Base-by-base conservation (phyloP, 805 yeast genomes). In the Hermanozyma aechmeae region DNA sequence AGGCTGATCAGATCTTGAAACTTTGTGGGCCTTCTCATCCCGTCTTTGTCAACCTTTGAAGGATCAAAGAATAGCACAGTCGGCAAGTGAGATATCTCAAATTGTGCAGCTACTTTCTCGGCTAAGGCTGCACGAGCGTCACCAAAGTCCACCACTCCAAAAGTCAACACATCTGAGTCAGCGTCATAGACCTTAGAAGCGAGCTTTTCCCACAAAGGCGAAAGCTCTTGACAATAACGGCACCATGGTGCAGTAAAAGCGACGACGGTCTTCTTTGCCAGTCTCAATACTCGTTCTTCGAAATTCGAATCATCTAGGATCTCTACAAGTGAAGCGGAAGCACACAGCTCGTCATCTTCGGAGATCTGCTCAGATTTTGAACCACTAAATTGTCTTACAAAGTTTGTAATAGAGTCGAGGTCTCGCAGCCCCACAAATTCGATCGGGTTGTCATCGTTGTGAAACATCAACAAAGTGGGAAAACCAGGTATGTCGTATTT, bases 241-340 rank as follows among this genome's bases (percentile, higher is more conserved):
- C 83, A 75, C 77, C 79, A 70, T 23, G 65, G 58, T 11, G 79
- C 73, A 4, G 81, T 69, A 42, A 79, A 70, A 2, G 71, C 64
- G 14, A 79, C 63, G 22, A 79, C 46, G 0, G 56, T 40, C 32
- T 43, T 38, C 23, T 40, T 39, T 16, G 45, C 34, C 15, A 53
- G 46, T 6, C 51, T 46, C 22, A 57, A 49, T 8, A 72, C 65
- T n/a, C 44, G 29, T 5, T 56, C 48, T 32, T 61, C 62, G 39
- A 74, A 67, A 32, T 53, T 70, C 23, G 45, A 43, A 31, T 71
- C 79, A 21, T 52, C 38, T 23, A 55, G 40, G 20, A 42, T 31
- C 19, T 50, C 34, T 6, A 61, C 37, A n/a, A n/a, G n/a, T n/a
- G n/a, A n/a, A n/a, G n/a, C n/a, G n/a, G n/a, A n/a, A n/a, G n/a